Conservation (phyloP, 2,329 filamentous ascomycete genomes). For the Periglandula ipomoeae region DNA sequence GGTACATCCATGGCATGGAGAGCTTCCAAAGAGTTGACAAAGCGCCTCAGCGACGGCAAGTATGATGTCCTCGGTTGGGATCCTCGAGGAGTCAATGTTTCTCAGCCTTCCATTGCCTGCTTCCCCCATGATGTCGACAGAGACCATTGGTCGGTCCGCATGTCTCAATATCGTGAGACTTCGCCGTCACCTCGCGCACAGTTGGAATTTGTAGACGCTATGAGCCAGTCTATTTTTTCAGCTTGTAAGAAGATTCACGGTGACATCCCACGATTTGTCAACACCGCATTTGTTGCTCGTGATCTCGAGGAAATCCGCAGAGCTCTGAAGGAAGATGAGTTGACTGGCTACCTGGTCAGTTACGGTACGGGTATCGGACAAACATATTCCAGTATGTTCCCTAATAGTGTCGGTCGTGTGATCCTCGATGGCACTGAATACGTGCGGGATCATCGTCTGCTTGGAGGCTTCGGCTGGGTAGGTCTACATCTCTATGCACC, state of each 20-base stretch:
- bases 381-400: slow-evolving; percentile 42
- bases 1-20: slow-evolving; percentile 34
- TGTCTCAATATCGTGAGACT: slow-evolving; percentile 29
- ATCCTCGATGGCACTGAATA: slow-evolving; percentile 42
- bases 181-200: slow-evolving; percentile 25
- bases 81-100: slow-evolving; percentile 41
- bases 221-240: slow-evolving; percentile 34
- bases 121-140: slow-evolving; percentile 36
- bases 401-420: slow-evolving; percentile 35
- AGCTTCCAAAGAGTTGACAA: slow-evolving; percentile 25
- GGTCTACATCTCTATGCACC: neutral
- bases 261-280: slow-evolving; percentile 36
- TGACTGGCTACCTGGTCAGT: slow-evolving; percentile 40
- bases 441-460: slow-evolving; percentile 33
- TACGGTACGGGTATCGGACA: slow-evolving; percentile 45
- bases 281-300: slow-evolving; percentile 36
- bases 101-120: slow-evolving; percentile 35
- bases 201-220: slow-evolving; percentile 34
- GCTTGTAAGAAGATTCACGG: slow-evolving; percentile 34
- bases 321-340: slow-evolving; percentile 33
- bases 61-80: slow-evolving; percentile 45
- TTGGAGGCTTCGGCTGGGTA: slow-evolving; percentile 35
- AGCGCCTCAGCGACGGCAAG: slow-evolving; percentile 31
- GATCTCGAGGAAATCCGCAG: slow-evolving; percentile 40
- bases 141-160: slow-evolving; percentile 35